Evolutionary conservation across 371 early-diverging fungal species (phyloP), one percentile per base, ranked within the genome.

Genomic region (Smittium mucronatum): DNA sequence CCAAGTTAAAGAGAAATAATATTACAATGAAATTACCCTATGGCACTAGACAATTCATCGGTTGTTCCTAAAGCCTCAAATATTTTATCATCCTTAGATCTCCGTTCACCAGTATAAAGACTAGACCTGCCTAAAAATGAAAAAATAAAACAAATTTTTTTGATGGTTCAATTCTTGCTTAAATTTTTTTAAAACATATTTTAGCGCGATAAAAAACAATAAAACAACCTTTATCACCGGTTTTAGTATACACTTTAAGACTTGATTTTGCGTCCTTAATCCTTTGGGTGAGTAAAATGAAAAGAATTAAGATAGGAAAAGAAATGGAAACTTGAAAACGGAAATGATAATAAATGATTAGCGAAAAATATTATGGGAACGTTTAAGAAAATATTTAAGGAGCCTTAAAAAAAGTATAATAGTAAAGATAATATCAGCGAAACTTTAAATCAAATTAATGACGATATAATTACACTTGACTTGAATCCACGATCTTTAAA

Each of bases 11-110:
- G n/a, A n/a, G n/a, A n/a, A n/a, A n/a, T n/a, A n/a, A n/a, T n/a
- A n/a, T n/a, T n/a, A n/a, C n/a, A n/a, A n/a, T 31, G n/a, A 68
- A 25, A 8, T 36, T 68, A 68, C 69, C 69, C 69, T 60, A 68
- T 32, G 2, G 47, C 33, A 17, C 85, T 85, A 65, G 81, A 84
- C 70, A 92, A 81, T 74, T 91, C 91, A 75, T 92, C 92, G 15
- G 85, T 84, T 11, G 87, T 82, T 70, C 96, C 96, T 28, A 96
- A 85, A 0, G 95, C 93, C 69, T 93, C 93, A 80, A 96, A 96
- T 28, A 94, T 85, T 25, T 76, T 78, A 72, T 95, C 95, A 70
- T 89, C 85, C 78, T 96, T 96, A 64, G 81, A 67, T 28, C 92
- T 84, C 25, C 95, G 85, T 75, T 95, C 93, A 30, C 97, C 97